Evolutionary conservation across 169 alveolate species (phyloP), one percentile per base, ranked within the genome.

Genomic region (Cryptosporidium ryanae): DNA sequence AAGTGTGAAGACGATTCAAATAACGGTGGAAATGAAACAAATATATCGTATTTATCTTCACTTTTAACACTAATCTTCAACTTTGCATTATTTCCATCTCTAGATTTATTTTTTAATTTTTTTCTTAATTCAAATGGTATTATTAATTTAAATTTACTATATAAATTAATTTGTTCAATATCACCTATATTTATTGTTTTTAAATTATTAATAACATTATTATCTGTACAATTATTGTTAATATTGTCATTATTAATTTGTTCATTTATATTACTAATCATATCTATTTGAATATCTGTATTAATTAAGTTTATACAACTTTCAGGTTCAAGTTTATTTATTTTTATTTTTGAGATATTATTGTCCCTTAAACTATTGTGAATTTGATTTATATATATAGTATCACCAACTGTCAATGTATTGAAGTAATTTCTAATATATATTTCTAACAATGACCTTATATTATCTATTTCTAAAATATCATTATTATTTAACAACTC

Each of bases 11-110:
- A 76, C 18, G 87, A 67, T 32, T 76, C 87, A 55, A 76, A 59
- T 54, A 76, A 55, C 27, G 87, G 87, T 5, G 87, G 87, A 61
- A 76, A 76, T 38, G 87, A 76, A 15, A 76, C 70, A 61, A 76
- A 76, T n/a, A 76, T 59, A 38, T 76, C 87, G 43, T 25, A 76
- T n/a, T 68, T 31, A 32, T 52, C 21, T 12, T 68, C 38, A n/a
- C 61, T 32, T 21, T 61, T 15, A 6, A 61, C 25, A 10, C 17
- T 4, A 17, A 68, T 34, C 27, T 8, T 54, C 21, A 68, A 27
- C 52, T 52, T 50, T 2, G 46, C 29, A 12, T 1, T n/a, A 54
- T 52, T 23, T 25, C 31, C 55, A 7, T 31, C 54, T 38, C 46
- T 10, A 10, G 3, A 4, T 38, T 10, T 38, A 52, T 32, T 29